Percentiles rank a stretch among this genome's conserved stretches.
These are phyloP conservation scores for Barnettozyma siamensis DNA, from an alignment of 805 yeast species.

Conservation along the genomic window DNA sequence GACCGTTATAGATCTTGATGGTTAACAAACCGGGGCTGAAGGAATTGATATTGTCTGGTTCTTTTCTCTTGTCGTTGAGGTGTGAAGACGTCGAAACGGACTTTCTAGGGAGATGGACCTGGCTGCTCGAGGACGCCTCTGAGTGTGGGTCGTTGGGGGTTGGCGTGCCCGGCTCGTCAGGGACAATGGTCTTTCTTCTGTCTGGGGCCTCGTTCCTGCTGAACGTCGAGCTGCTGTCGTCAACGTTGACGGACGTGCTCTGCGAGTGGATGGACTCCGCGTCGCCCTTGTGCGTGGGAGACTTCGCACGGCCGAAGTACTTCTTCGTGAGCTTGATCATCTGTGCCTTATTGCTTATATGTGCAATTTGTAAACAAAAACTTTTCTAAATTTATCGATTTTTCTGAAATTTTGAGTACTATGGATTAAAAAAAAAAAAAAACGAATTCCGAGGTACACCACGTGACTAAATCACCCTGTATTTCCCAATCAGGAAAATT, in stretches of 20 bases:
- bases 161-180: not conserved
- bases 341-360: too few species aligned
- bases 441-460: not conserved
- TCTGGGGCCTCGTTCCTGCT: constrained; percentile 1
- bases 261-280: constrained; percentile 6
- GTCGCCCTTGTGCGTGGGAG: constrained; percentile 16
- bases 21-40: constrained; percentile 68
- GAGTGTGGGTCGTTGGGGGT: not conserved
- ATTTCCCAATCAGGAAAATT: not conserved
- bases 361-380: too few species aligned
- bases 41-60: constrained; percentile 8
- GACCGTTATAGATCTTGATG: constrained; percentile 68
- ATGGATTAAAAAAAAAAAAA: too few species aligned
- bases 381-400: too few species aligned
- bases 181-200: constrained; percentile 11
- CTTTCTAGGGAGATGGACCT: not conserved
- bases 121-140: not conserved
- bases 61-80: not conserved
- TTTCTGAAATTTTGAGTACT: too few species aligned
- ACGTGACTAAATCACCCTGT: not conserved
- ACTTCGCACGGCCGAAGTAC: constrained; percentile 23
- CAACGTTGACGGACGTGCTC: constrained; percentile 1
- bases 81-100: constrained; percentile 2
- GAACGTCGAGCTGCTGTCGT: not conserved
- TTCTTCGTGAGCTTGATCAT: constrained; percentile 38